Evolutionary conservation across 2,329 filamentous ascomycete species (phyloP), one percentile per base, ranked within the genome.

Genomic region (Mycogone perniciosa): DNA sequence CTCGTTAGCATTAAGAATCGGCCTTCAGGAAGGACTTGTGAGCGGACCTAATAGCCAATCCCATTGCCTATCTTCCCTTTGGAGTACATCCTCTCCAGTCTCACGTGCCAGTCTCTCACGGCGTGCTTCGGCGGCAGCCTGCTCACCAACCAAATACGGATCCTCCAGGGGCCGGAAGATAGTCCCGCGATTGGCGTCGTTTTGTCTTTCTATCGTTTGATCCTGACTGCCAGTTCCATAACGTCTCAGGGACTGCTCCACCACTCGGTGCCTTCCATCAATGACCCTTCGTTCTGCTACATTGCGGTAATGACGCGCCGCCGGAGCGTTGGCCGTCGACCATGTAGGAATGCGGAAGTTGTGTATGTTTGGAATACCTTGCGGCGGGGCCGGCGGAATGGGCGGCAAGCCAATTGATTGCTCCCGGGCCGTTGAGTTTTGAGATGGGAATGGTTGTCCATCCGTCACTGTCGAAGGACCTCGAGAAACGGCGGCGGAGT

Each of bases 141-240:
- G 75, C 66, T 86, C 82, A 33, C 84, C 84, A 2, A 87, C 84
- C 7, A 87, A 69, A 51, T 83, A 76, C 0, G 83, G 84, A 57
- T 87, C 84, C 65, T 88, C 84, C 13, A 84, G 71, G 3, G 81
- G 82, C 6, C 76, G 71, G 64, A 64, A 44, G 59, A 58, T 33
- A 27, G 53, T 34, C 30, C 59, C 49, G 40, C 48, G 8, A n/a
- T 13, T 46, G 10, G 41, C 41, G 10, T 52, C 43, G 11, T 39
- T 46, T 45, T 46, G 47, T 30, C 38, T 40, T 4, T 38, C 49
- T n/a, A 46, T 50, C n/a, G 48, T n/a, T 27, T 41, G 29, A 13
- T 48, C 44, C 27, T 44, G 52, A 43, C 35, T 30, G 9, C 35
- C 38, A 34, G 39, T 30, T 50, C 46, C 41, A 55, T 49, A 52